Evolutionary conservation across 2,329 filamentous ascomycete genomes (phyloP), one percentile per base, ranked within the genome.

Genomic region (Didymella lethalis): DNA sequence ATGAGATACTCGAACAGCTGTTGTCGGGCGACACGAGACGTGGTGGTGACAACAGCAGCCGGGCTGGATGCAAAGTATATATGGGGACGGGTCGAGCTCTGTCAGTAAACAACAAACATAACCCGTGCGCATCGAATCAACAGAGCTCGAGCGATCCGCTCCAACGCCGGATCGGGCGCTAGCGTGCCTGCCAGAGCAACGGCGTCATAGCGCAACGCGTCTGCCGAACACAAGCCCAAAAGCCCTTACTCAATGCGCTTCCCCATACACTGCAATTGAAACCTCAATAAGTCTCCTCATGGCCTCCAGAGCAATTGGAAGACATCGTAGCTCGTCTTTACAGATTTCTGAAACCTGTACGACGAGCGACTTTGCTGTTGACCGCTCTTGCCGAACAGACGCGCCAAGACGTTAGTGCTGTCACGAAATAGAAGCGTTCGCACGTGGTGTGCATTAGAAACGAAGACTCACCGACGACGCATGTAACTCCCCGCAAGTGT

Each of bases 1-100:
- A 75, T 75, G 74, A 76, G 73, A 78, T 77, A 75, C 68, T 69
- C 69, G 60, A 62, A 62, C 63, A 69, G 69, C 68, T 54, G 59
- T 66, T 59, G 65, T 64, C 64, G 63, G 61, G 52, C 51, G 65
- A 67, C 66, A 65, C 62, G 68, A 70, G 65, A 59, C 56, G 66
- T 67, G 66, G 59, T 70, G 62, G 63, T 69, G 70, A 65, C 55
- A 63, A 54, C 56, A 64, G 65, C 68, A 64, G 63, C 59, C 58
- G 59, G 63, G 57, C 53, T 63, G 61, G 61, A 54, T 60, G 59
- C 57, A 57, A 70, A 64, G 66, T 70, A 71, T 71, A 68, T 69
- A 65, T 56, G 59, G 57, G 61, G 45, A 61, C 59, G 45, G 60
- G 54, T 54, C 41, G 61, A 61, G 52, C 59, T 64, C 56, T 52